These are phyloP conservation scores for Lupinus albus DNA, from an alignment of 306 rosid species.

Conservation along the genomic window DNA sequence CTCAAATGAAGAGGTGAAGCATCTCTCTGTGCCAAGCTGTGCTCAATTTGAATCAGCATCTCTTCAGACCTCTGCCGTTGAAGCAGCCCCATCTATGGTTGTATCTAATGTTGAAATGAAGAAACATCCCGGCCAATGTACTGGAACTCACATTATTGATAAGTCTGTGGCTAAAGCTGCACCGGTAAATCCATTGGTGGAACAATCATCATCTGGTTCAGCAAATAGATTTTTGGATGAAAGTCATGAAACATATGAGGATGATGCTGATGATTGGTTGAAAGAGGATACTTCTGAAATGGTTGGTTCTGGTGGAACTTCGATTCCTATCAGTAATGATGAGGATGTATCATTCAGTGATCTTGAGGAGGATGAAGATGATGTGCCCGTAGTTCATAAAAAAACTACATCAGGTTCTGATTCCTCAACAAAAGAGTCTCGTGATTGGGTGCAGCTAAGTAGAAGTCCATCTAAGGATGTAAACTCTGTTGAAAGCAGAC, in stretches of 20 bases:
- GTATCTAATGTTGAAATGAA: constrained; percentile 56
- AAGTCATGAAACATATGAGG: constrained; percentile 52
- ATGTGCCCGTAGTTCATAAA: constrained; percentile 54
- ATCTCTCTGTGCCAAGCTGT: constrained; percentile 57
- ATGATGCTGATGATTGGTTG: constrained; percentile 96
- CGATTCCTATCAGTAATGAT: constrained; percentile 62
- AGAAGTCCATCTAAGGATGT: constrained; percentile 65
- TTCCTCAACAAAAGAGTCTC: constrained; percentile 81
- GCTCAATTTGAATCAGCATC: constrained; percentile 50
- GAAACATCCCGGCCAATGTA: constrained; percentile 59
- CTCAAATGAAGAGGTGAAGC: constrained; percentile 56
- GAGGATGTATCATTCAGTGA: constrained; percentile 98
- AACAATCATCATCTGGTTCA: constrained; percentile 47
- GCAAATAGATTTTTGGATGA: constrained; percentile 51
- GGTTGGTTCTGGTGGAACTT: constrained; percentile 66
- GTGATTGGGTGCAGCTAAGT: constrained; percentile 91
- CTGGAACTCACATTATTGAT: constrained; percentile 56
- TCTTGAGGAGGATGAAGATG: constrained; percentile 89
- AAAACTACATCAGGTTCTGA: constrained; percentile 76
- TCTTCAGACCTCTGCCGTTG: constrained; percentile 44
- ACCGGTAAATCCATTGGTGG: constrained; percentile 40
- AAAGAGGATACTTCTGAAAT: constrained; percentile 79
- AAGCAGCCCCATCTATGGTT: constrained; percentile 45
- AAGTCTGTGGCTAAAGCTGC: constrained; percentile 63
- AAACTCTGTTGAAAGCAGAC: constrained; percentile 53